phyloP scores from a whole-genome alignment of 2,329 filamentous ascomycete species.

The Hypoxylon sp. region DNA sequence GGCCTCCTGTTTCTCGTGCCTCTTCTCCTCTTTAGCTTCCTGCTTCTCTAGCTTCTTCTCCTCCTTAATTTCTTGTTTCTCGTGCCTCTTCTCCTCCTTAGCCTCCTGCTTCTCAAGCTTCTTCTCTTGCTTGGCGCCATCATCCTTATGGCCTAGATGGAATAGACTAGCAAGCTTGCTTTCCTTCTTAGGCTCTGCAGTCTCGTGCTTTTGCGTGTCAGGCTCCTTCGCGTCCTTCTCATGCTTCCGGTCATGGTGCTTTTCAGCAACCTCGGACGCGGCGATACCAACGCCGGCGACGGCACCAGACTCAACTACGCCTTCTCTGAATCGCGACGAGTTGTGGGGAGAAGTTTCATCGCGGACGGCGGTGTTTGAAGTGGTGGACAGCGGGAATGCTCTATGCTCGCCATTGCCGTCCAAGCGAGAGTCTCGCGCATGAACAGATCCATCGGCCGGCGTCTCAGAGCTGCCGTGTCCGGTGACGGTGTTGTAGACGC shows the following conservation, averaged over 20 bases:
- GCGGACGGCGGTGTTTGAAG: not conserved
- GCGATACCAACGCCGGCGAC: slow-evolving; percentile 27
- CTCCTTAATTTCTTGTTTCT: slow-evolving; percentile 6
- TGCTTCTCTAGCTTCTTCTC: slow-evolving; percentile 19
- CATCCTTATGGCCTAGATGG: slow-evolving; percentile 28
- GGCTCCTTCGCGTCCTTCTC: slow-evolving; percentile 15
- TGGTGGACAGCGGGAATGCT: slow-evolving; percentile 29
- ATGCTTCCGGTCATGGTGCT: slow-evolving; percentile 14
- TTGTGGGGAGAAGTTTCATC: slow-evolving; percentile 5
- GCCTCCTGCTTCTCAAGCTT: not conserved
- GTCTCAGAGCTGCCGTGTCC: slow-evolving; percentile 45
- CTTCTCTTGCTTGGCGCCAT: slow-evolving; percentile 23
- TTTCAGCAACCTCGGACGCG: slow-evolving; percentile 17
- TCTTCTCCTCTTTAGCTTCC: slow-evolving; percentile 24
- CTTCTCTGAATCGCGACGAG: slow-evolving; percentile 38
- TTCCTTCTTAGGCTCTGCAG: slow-evolving; percentile 24
- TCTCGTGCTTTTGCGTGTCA: slow-evolving; percentile 24
- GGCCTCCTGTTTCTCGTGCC: slow-evolving; percentile 15
- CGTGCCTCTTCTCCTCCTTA: too few relatives aligned
- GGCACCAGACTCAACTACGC: slow-evolving; percentile 28
- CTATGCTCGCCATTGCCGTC: slow-evolving; percentile 32
- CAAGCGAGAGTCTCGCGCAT: slow-evolving; percentile 4
- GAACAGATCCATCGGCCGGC: slow-evolving; percentile 26
- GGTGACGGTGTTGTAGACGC: slow-evolving; percentile 46
- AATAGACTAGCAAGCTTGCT: slow-evolving; percentile 20